These are phyloP conservation scores for Chondrus crispus DNA, from an alignment of 23 red algal genomes.

Conservation along the genomic window DNA sequence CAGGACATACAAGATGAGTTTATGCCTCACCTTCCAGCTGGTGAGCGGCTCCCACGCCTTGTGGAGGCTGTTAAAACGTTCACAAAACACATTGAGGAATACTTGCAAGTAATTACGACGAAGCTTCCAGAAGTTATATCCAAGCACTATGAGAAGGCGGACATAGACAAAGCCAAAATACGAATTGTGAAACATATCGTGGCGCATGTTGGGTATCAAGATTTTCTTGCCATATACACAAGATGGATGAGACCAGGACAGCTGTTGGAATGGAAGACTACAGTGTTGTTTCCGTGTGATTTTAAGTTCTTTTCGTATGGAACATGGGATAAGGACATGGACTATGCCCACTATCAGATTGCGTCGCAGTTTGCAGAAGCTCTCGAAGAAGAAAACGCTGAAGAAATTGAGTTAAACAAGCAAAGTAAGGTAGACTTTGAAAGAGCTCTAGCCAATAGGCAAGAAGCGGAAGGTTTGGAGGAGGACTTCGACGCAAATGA, in stretches of 20 bases:
- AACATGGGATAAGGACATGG: conserved; percentile 70
- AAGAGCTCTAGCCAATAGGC: conserved; percentile 18
- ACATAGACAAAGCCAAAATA: conserved; percentile 28
- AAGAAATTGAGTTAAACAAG: conserved; percentile 26
- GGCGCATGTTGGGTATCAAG: conserved; percentile 45
- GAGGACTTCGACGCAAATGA: not conserved
- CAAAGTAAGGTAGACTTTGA: conserved; percentile 64
- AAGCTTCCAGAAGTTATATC: conserved; percentile 9
- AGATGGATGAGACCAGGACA: conserved; percentile 64
- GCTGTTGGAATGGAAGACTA: conserved; percentile 62
- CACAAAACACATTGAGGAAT: conserved; percentile 31
- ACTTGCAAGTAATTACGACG: conserved; percentile 29
- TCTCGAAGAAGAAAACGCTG: conserved; percentile 36
- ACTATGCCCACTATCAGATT: conserved; percentile 55
- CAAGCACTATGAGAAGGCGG: conserved; percentile 13
- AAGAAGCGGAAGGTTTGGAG: not conserved
- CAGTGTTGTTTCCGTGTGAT: conserved; percentile 53
- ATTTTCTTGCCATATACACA: conserved; percentile 67
- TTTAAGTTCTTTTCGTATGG: conserved; percentile 63
- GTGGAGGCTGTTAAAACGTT: conserved; percentile 26
- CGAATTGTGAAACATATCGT: conserved; percentile 49
- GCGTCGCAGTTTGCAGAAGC: conserved; percentile 57
- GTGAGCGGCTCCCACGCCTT: conserved; percentile 32
- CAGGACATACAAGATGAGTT: conserved; percentile 33
- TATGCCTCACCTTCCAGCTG: conserved; percentile 42